Conservation (phyloP, 202 grass and related monocot species). For the Carex sylvatica region DNA sequence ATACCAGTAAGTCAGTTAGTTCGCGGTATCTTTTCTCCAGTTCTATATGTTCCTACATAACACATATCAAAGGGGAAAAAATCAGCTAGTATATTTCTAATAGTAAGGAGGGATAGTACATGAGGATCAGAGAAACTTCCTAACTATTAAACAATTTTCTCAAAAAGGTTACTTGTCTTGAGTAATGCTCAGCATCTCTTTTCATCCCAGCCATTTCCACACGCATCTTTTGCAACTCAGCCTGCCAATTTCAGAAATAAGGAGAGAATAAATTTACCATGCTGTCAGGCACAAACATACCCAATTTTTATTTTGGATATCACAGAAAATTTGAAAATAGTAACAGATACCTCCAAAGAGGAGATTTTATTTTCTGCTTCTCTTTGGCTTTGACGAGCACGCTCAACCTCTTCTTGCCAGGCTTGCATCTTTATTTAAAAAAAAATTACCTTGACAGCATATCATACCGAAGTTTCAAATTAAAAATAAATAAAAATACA, state of each 20-base stretch:
- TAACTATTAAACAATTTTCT: constrained; percentile 21
- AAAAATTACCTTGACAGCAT: constrained; percentile 24
- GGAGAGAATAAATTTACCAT: not conserved
- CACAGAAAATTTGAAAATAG: constrained; percentile 27
- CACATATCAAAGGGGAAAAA: constrained; percentile 4
- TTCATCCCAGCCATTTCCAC: constrained; percentile 99
- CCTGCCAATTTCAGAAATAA: constrained; percentile 42
- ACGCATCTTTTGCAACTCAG: constrained; percentile 98
- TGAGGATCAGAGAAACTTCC: not conserved
- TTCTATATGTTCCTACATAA: constrained; percentile 88
- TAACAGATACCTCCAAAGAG: constrained; percentile 66
- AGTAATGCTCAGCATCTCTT: constrained; percentile 98
- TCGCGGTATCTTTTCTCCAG: constrained; percentile 99
- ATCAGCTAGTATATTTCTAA: constrained; percentile 13
- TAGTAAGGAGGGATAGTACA: not conserved
- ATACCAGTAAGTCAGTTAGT: constrained; percentile 95
- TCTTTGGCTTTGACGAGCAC: constrained; percentile 88
- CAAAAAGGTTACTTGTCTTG: constrained; percentile 69
- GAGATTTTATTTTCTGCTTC: constrained; percentile 88
- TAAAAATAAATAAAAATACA: not conserved
- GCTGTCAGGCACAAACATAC: not conserved
- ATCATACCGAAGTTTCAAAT: not conserved
- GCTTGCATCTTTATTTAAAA: constrained; percentile 71
- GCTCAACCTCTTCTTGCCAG: constrained; percentile 97
- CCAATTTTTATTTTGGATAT: constrained; percentile 18